Evolutionary conservation across 2,329 filamentous ascomycete species (phyloP), one percentile per base, ranked within the genome.

Genomic region (Aureobasidium sp.): DNA sequence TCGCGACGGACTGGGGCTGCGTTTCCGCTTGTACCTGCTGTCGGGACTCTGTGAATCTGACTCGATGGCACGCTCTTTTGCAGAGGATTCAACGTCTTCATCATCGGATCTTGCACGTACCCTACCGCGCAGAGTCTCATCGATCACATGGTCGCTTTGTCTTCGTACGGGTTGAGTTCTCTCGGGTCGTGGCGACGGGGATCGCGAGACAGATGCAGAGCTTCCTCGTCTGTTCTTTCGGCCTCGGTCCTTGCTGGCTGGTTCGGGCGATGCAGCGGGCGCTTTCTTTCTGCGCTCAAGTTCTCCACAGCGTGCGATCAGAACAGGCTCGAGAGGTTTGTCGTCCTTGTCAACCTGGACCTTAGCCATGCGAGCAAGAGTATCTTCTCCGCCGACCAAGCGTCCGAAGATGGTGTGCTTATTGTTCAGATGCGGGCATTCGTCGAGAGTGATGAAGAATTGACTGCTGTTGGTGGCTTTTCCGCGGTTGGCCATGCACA

Each of bases 361-460:
- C 47, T 70, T 70, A 9, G 73, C 69, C 61, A 77, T 73, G 19
- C 68, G 68, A 39, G 66, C 60, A 35, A 77, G 67, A 17, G 69
- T 67, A 22, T 73, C 67, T 58, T 75, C 65, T n/a, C 73, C 75
- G 1, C 70, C 67, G 1, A 76, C 71, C 5, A 77, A 35, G 48
- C 68, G 69, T 17, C 74, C 75, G 53, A 77, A 76, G 45, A 76
- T 70, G 29, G 75, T 76, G 66, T 77, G 75, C 66, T 76, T 76
- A 22, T 67, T 70, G 60, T 75, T 75, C 62, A 77, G 65, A 62
- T 77, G 75, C 11, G 68, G 67, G 63, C 72, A 74, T 22, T 71
- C 66, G 24, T 72, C 72, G 27, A 77, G 68, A 14, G 75, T 77
- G 57, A 77, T 71, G 70, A 77, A 77, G 69, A 77, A 76, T 70